Percentiles rank a stretch among this genome's conserved stretches.
phyloP scores from a whole-genome alignment of 2,329 filamentous ascomycete genomes.

The Beauveria caledonica region DNA sequence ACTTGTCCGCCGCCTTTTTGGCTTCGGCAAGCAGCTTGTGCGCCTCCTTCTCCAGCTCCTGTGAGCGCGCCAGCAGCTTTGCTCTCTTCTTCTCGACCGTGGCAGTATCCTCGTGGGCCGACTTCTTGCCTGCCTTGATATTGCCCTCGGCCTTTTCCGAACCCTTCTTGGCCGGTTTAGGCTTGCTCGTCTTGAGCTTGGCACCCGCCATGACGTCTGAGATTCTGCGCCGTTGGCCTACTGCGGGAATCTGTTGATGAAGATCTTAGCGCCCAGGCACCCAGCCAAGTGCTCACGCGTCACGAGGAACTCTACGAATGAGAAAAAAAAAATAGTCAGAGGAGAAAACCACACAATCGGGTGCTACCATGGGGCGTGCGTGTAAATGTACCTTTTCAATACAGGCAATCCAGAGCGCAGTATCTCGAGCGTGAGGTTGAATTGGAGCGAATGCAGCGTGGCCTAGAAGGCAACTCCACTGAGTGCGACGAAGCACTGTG shows the following conservation, averaged over 20 bases:
- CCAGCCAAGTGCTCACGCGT: background rate
- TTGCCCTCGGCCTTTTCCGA: conserved; percentile 18
- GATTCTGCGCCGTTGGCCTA: background rate
- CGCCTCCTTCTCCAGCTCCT: conserved; percentile 33
- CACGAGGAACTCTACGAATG: too few species aligned
- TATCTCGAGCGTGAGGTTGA: background rate
- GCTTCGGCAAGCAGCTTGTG: conserved; percentile 33
- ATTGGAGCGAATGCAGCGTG: background rate
- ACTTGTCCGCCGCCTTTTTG: conserved; percentile 24
- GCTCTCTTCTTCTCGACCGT: conserved; percentile 28
- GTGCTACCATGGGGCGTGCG: background rate
- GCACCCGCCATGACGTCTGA: background rate
- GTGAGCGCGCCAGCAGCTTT: conserved; percentile 29
- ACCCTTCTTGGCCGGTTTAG: background rate
- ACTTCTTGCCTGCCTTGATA: conserved; percentile 24
- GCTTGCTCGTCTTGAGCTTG: background rate
- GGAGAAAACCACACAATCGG: too few species aligned
- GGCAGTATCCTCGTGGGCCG: background rate
- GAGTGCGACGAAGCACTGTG: background rate
- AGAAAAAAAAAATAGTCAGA: background rate
- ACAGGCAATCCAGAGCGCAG: background rate
- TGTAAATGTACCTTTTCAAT: background rate
- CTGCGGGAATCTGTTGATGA: background rate
- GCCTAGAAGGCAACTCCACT: background rate
- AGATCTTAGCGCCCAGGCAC: background rate